phyloP scores from a whole-genome alignment of 768 basidiomycete species.

The Rhizopogon salebrosus region DNA sequence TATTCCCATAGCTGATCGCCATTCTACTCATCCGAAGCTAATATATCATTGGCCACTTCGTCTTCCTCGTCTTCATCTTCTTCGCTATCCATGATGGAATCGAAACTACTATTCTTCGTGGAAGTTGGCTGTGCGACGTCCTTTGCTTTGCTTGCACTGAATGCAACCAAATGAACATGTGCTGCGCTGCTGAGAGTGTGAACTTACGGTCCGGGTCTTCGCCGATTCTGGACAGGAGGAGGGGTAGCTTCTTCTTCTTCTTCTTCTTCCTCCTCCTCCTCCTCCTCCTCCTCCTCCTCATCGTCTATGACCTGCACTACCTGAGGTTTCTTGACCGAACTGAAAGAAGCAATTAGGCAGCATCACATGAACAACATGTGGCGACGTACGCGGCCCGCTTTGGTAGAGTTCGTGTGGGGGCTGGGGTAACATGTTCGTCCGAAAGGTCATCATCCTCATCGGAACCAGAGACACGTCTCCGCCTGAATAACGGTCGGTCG shows the following conservation, averaged over 20 bases:
- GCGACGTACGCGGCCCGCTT: conserved; percentile 52
- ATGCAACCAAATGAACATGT: neutral
- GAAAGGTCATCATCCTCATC: conserved; percentile 41
- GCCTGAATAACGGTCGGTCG: conserved; percentile 29
- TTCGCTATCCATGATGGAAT: conserved; percentile 52
- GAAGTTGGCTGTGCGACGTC: conserved; percentile 9
- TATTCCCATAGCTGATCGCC: neutral
- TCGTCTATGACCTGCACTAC: conserved; percentile 21
- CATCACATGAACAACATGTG: neutral
- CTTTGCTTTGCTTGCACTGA: conserved; percentile 14
- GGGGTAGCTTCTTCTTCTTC: conserved; percentile 36
- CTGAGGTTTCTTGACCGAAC: conserved; percentile 35
- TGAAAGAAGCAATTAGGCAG: conserved; percentile 10
- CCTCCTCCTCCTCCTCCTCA: conserved; percentile 32
- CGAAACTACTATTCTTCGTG: conserved; percentile 20
- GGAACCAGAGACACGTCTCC: conserved; percentile 49
- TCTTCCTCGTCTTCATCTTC: conserved; percentile 40
- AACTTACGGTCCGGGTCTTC: conserved; percentile 9
- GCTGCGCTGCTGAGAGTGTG: neutral
- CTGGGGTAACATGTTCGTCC: conserved; percentile 22
- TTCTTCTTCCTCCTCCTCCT: conserved; percentile 37
- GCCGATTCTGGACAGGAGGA: conserved; percentile 11
- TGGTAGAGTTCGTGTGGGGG: conserved; percentile 50
- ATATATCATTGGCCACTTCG: conserved; percentile 42
- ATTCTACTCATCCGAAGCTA: conserved; percentile 26